Conservation (phyloP, 208 protist genomes). For the Herpetomonas tarakana region DNA sequence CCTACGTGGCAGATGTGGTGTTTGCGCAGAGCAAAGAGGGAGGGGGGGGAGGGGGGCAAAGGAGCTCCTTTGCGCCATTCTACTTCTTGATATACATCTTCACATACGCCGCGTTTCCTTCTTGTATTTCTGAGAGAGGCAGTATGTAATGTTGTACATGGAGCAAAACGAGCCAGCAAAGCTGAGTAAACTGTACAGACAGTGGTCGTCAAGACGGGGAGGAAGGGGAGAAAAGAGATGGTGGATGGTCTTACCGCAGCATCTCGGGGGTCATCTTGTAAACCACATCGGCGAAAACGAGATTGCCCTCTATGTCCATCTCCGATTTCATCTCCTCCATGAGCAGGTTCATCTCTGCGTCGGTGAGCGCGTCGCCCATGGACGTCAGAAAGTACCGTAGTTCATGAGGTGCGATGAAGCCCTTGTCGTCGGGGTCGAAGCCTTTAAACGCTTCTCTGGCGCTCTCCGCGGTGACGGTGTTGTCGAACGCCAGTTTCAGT, state of each 20-base stretch:
- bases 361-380: conserved; percentile 89
- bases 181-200: no score
- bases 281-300: conserved; percentile 67
- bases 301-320: conserved; percentile 88
- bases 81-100: no score
- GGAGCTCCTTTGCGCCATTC: no score
- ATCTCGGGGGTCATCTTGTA: conserved; percentile 87
- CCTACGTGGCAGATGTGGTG: no score
- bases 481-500: conserved; percentile 56
- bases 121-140: no score
- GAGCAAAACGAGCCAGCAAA: no score
- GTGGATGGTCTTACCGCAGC: conserved; percentile 36
- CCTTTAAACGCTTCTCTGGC: conserved; percentile 90
- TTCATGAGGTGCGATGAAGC: conserved; percentile 90
- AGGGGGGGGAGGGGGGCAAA: no score
- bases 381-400: conserved; percentile 94
- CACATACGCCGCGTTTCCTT: no score
- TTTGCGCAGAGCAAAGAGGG: no score
- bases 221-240: background rate
- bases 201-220: no score
- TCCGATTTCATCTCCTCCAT: conserved; percentile 83
- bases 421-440: conserved; percentile 93
- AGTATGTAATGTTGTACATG: no score
- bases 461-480: conserved; percentile 59
- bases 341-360: conserved; percentile 91